A percentile compares a stretch with the other conserved stretches of the same genome.
These are phyloP conservation scores for Polygonum maritimum DNA, from an alignment of 148 eudicot genomes.

Conservation along the genomic window DNA sequence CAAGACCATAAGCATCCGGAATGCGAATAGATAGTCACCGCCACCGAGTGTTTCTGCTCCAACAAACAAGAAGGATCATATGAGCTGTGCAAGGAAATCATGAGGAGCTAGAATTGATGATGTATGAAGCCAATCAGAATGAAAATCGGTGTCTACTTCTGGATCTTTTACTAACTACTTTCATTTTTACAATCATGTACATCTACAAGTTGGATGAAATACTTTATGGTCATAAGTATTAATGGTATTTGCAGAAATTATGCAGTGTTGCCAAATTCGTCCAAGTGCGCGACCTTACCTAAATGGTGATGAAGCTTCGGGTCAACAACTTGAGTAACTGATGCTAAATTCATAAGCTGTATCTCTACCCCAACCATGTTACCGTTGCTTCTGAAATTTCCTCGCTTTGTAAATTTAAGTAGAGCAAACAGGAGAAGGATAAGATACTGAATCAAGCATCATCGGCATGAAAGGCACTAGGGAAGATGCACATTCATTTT, in stretches of 20 bases:
- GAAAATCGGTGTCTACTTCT: not conserved
- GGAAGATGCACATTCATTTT: not conserved
- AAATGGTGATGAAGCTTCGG: constrained; percentile 98
- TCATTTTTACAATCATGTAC: not conserved
- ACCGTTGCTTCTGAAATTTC: constrained; percentile 88
- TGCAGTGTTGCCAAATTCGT: not conserved
- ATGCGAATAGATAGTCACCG: constrained; percentile 91
- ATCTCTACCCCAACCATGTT: constrained; percentile 88
- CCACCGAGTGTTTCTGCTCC: constrained; percentile 80
- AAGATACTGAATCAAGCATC: not conserved
- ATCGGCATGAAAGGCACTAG: not conserved
- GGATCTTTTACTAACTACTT: not conserved
- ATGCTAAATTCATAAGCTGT: constrained; percentile 74
- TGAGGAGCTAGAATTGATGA: not conserved
- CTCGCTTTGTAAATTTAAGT: constrained; percentile 59
- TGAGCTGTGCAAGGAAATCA: too few species aligned
- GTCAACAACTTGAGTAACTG: constrained; percentile 82
- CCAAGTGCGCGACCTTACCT: constrained; percentile 31
- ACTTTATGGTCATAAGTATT: not conserved
- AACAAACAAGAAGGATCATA: constrained; percentile 14
- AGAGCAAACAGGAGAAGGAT: constrained; percentile 23
- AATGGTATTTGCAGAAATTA: too few species aligned
- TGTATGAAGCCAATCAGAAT: not conserved
- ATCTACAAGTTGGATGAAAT: not conserved
- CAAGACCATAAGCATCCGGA: constrained; percentile 98